Conservation (phyloP, 2,329 filamentous ascomycete species). For the Alternaria metachromatica region DNA sequence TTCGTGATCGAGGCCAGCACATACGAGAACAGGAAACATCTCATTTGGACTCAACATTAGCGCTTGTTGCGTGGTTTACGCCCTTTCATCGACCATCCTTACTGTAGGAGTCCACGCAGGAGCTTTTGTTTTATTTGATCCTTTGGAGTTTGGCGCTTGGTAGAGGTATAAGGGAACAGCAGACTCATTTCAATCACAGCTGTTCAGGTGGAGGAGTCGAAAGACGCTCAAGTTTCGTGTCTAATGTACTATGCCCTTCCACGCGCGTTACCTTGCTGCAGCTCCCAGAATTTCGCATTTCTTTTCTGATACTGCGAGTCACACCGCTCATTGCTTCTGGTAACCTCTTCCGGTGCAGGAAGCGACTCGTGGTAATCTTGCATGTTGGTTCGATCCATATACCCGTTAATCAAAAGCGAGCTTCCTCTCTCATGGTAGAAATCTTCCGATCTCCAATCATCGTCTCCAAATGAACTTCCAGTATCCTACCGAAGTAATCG, state of each 20-base stretch:
- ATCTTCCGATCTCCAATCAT: background rate
- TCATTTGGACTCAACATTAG: background rate
- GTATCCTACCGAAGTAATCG: background rate
- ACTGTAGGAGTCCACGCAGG: background rate
- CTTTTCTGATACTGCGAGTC: background rate
- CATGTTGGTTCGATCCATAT: background rate
- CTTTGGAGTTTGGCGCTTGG: slow-evolving; percentile 2
- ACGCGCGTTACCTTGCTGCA: background rate
- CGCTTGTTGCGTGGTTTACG: slow-evolving; percentile 5
- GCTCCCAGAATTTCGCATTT: background rate
- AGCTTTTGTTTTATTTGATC: background rate
- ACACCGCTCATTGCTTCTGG: background rate
- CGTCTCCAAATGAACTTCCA: background rate
- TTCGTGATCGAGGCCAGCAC: background rate
- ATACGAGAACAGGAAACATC: background rate
- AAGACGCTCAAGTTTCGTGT: background rate
- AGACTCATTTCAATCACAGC: background rate
- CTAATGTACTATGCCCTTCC: background rate
- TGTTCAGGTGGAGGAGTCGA: background rate
- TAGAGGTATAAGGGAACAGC: background rate
- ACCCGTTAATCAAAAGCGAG: background rate
- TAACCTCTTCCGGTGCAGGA: background rate
- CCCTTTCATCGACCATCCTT: slow-evolving; percentile 1
- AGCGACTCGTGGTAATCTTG: background rate
- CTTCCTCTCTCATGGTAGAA: background rate